phyloP scores from a whole-genome alignment of 108 stramenopile species.

The Discostella stelligeroides region DNA sequence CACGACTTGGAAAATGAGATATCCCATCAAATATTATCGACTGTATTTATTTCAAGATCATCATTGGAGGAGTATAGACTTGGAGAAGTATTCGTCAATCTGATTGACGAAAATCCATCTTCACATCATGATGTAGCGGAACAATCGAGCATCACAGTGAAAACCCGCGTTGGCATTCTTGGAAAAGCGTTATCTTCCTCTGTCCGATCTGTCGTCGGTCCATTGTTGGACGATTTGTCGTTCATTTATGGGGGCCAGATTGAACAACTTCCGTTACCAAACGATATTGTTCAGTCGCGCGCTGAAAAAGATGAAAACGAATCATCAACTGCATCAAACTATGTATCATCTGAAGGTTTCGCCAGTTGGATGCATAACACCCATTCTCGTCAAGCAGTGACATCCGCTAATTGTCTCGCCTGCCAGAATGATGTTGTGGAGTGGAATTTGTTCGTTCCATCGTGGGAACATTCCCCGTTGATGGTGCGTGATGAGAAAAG shows the following conservation, averaged over 20 bases:
- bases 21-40: conserved; percentile 12
- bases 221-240: conserved; percentile 30
- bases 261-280: conserved; percentile 12
- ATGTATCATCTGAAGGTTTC: conserved; percentile 24
- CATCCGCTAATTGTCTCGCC: not conserved
- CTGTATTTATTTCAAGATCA: not conserved
- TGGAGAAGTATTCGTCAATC: conserved; percentile 21
- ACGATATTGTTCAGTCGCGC: conserved; percentile 14
- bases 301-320: not conserved
- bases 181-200: conserved; percentile 32
- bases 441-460: conserved; percentile 37
- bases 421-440: conserved; percentile 15
- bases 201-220: conserved; percentile 15
- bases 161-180: conserved; percentile 21
- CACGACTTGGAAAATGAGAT: conserved; percentile 17
- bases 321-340: conserved; percentile 6
- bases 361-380: conserved; percentile 25
- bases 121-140: conserved; percentile 9
- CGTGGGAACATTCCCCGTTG: conserved; percentile 27
- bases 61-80: conserved; percentile 13
- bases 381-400: conserved; percentile 5
- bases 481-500: conserved; percentile 20
- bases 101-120: conserved; percentile 44
- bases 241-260: conserved; percentile 37
- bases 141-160: not conserved